Conservation (phyloP, 2,329 filamentous ascomycete species). For the Colletotrichum sp. region DNA sequence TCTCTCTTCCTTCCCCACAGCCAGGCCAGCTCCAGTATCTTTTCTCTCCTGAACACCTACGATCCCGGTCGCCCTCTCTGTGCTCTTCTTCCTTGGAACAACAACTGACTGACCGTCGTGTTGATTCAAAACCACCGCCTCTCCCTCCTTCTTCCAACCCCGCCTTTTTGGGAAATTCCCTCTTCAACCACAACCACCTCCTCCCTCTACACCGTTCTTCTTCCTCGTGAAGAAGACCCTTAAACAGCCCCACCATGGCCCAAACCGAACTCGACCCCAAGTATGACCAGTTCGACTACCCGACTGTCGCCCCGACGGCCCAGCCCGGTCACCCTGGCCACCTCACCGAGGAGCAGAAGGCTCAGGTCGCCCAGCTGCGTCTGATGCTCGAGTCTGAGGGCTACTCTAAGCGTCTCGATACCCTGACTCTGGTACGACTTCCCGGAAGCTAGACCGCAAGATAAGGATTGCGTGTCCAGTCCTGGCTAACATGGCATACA, state of each 20-base stretch:
- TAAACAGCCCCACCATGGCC: conserved; percentile 17
- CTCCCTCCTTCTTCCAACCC: not conserved
- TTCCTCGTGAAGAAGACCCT: conserved; percentile 4
- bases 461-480: not conserved
- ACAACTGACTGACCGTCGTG: not conserved
- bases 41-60: conserved; percentile 8
- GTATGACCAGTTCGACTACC: conserved; percentile 96
- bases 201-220: conserved; percentile 12
- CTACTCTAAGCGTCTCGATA: conserved; percentile 85
- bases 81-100: not conserved
- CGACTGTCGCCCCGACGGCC: conserved; percentile 73
- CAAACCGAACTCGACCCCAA: conserved; percentile 73
- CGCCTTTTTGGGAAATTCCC: conserved; percentile 1
- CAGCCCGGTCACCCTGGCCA: conserved; percentile 86
- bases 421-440: conserved; percentile 78
- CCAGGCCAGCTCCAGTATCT: not conserved
- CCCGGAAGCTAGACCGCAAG: conserved; percentile 10
- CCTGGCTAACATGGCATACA: conserved; percentile 14
- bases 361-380: conserved; percentile 85
- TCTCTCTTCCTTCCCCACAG: conserved; percentile 17
- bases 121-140: not conserved
- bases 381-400: conserved; percentile 83
- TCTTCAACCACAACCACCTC: not conserved
- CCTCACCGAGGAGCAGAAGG: conserved; percentile 86
- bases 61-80: not conserved